Conservation (phyloP, 345 rosid species). For the Eucalyptus decipiens region DNA sequence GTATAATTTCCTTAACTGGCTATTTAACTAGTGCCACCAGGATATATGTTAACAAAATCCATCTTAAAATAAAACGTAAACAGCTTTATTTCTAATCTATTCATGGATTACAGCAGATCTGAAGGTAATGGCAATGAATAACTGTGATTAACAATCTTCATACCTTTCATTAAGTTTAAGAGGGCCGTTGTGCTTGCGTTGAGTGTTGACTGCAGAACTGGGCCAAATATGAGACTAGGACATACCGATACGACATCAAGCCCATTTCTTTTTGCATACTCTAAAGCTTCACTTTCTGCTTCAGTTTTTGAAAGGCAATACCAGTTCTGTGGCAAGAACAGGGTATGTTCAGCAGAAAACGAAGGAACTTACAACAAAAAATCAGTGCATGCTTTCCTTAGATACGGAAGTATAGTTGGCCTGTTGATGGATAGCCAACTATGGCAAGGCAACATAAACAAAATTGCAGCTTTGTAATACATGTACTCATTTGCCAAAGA, state of each 20-base stretch:
- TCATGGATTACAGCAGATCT: not conserved
- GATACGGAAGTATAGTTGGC: not conserved
- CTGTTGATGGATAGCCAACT: not conserved
- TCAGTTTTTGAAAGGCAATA: slow-evolving; percentile 57
- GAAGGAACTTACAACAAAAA: not conserved
- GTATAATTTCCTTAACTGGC: not conserved
- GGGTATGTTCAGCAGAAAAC: not conserved
- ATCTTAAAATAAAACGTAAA: not conserved
- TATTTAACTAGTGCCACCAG: not conserved
- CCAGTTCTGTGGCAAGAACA: slow-evolving; percentile 44
- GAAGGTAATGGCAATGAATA: not conserved
- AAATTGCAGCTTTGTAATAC: not conserved
- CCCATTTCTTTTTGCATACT: slow-evolving; percentile 35
- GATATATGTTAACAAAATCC: not conserved
- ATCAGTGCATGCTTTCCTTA: not conserved
- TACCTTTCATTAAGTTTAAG: slow-evolving; percentile 54
- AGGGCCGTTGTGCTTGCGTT: slow-evolving; percentile 46
- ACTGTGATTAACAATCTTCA: not conserved
- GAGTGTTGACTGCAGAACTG: slow-evolving; percentile 37
- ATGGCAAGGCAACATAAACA: not conserved
- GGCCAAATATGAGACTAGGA: slow-evolving; percentile 46
- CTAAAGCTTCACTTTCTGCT: slow-evolving; percentile 68
- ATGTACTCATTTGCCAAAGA: not conserved
- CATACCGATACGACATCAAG: slow-evolving; percentile 46
- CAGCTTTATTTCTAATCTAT: not conserved